Conservation (phyloP, 176 grass and related monocot species). For the Carex scoparia region DNA sequence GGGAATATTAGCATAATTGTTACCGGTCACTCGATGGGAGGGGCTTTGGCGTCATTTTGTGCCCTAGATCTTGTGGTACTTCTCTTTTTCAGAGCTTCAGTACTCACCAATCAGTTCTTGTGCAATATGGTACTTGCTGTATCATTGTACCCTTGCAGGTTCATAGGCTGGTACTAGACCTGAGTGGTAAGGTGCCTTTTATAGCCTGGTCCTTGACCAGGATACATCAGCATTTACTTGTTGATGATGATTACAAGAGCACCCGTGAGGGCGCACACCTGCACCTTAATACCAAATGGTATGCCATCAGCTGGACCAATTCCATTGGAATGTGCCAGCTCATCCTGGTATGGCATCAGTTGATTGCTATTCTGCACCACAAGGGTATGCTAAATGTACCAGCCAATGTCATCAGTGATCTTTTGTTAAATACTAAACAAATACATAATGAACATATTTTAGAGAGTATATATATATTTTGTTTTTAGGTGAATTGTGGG, state of each 20-base stretch:
- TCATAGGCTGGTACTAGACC: background rate
- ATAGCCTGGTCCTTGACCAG: background rate
- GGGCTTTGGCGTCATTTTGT: constrained; percentile 84
- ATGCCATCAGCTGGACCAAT: background rate
- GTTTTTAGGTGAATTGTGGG: constrained; percentile 52
- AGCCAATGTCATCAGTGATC: background rate
- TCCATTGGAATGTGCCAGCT: background rate
- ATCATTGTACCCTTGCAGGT: background rate
- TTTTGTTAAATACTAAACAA: background rate
- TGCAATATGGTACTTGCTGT: background rate
- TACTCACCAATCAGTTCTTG: background rate
- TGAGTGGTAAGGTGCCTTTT: background rate
- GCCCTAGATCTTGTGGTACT: constrained; percentile 89
- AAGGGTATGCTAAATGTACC: background rate
- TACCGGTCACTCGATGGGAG: constrained; percentile 92
- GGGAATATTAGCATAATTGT: constrained; percentile 59
- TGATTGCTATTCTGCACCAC: background rate
- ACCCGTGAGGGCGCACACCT: background rate
- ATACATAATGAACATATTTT: background rate
- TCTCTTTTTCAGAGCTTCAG: background rate
- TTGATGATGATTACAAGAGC: background rate
- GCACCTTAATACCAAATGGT: background rate
- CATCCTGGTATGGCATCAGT: background rate
- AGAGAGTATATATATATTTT: background rate
- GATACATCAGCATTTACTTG: background rate